These are phyloP conservation scores for Penicillium expansum DNA, from an alignment of 2,329 filamentous ascomycete species.

Conservation along the genomic window DNA sequence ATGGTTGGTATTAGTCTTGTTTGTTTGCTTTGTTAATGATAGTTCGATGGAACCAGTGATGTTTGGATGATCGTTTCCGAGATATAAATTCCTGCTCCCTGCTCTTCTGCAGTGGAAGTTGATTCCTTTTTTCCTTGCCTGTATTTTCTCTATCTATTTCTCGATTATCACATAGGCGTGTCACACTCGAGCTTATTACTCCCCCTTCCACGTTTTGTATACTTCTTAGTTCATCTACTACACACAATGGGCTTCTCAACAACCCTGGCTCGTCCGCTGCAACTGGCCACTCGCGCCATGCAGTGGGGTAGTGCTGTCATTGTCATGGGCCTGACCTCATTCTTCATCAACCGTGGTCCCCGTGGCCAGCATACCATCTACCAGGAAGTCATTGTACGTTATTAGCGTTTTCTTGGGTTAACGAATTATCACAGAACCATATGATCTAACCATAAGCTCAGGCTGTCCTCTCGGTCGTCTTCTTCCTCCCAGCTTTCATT, in stretches of 20 bases:
- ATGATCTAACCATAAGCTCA: conserved; percentile 11
- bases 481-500: conserved; percentile 44
- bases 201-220: neutral
- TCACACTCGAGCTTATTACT: neutral
- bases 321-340: conserved; percentile 25
- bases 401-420: neutral
- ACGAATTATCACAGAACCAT: neutral
- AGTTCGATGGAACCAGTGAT: neutral
- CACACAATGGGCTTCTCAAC: conserved; percentile 24
- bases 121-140: neutral
- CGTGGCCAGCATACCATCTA: conserved; percentile 22
- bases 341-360: conserved; percentile 19
- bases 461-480: conserved; percentile 39
- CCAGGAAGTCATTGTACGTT: conserved; percentile 25
- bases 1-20: conserved; percentile 16
- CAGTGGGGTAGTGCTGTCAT: conserved; percentile 27
- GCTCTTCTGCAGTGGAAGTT: neutral
- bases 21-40: conserved; percentile 10
- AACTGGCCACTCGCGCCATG: conserved; percentile 24
- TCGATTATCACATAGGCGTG: neutral
- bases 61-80: neutral
- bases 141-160: neutral
- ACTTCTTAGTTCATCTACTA: neutral
- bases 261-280: conserved; percentile 30
- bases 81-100: conserved; percentile 3